A percentile compares a stretch with the other conserved stretches of the same genome.
phyloP scores from a whole-genome alignment of 106 monocot species.

The Ottelia alismoides region DNA sequence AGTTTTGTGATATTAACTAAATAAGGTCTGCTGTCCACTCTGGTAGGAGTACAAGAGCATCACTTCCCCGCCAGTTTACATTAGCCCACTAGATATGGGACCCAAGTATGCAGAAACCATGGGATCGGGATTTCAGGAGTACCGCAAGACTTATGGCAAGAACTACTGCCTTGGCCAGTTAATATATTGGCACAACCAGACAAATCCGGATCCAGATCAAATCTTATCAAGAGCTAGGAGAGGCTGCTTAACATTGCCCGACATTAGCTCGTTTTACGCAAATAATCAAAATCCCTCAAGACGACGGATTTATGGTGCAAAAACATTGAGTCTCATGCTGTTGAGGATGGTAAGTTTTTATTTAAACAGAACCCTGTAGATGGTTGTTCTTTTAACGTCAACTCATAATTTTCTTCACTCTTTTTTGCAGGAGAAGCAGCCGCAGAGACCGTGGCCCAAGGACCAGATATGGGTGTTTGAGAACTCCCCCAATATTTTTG shows the following conservation, averaged over 20 bases:
- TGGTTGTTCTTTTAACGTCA: not conserved
- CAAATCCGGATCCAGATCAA: constrained; percentile 66
- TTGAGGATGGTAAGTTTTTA: constrained; percentile 66
- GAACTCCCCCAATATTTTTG: constrained; percentile 40
- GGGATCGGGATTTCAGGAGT: constrained; percentile 79
- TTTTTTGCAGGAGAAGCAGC: constrained; percentile 43
- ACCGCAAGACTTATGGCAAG: constrained; percentile 71
- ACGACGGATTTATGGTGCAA: constrained; percentile 58
- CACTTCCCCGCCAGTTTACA: constrained; percentile 79
- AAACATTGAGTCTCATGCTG: constrained; percentile 73
- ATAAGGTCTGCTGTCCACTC: too few relatives aligned
- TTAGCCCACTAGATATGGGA: constrained; percentile 89
- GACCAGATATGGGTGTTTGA: constrained; percentile 87
- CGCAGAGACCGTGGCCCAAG: constrained; percentile 92
- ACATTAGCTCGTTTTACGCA: constrained; percentile 70
- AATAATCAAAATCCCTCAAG: too few relatives aligned
- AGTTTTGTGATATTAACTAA: too few relatives aligned
- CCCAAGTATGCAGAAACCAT: constrained; percentile 82
- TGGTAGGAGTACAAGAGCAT: constrained; percentile 78
- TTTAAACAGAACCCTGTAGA: not conserved
- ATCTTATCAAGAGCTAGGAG: constrained; percentile 51
- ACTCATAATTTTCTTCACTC: not conserved
- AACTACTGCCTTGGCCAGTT: constrained; percentile 93
- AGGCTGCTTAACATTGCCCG: constrained; percentile 75
- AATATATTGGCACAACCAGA: constrained; percentile 86